phyloP scores from a whole-genome alignment of 495 filamentous ascomycete species.

The Friedmanniomyces endolithicus region DNA sequence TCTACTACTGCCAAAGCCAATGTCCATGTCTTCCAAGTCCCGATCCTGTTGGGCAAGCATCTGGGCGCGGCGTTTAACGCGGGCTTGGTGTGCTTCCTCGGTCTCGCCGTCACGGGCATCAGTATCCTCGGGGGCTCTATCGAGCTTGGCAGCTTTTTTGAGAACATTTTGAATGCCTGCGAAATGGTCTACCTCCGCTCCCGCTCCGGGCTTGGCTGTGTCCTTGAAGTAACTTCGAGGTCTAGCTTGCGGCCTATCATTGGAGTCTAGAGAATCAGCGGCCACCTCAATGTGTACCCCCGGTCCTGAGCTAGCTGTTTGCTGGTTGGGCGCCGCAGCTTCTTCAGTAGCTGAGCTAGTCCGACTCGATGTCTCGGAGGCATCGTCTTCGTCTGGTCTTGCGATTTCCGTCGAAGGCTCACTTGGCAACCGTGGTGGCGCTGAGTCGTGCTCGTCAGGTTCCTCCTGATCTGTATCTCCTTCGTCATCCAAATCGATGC shows the following conservation, averaged over 20 bases:
- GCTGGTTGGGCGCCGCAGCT: not conserved
- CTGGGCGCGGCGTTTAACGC: slow-evolving; percentile 46
- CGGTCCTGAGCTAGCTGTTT: not conserved
- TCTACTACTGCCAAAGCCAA: slow-evolving; percentile 81
- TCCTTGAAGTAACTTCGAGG: slow-evolving; percentile 51
- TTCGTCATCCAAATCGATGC: slow-evolving; percentile 40
- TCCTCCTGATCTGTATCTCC: slow-evolving; percentile 10
- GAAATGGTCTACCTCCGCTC: slow-evolving; percentile 36
- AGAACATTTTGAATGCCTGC: slow-evolving; percentile 70
- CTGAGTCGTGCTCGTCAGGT: not conserved
- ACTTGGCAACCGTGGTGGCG: not conserved
- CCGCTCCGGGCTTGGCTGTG: slow-evolving; percentile 17
- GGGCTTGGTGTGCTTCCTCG: slow-evolving; percentile 38
- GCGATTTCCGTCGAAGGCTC: not conserved
- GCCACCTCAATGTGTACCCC: not conserved
- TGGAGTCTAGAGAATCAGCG: not conserved
- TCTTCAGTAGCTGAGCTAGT: not conserved
- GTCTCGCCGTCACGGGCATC: slow-evolving; percentile 34
- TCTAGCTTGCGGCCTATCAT: slow-evolving; percentile 22
- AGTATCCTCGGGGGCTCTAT: slow-evolving; percentile 37
- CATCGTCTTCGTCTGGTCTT: not conserved
- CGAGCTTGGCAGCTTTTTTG: slow-evolving; percentile 67
- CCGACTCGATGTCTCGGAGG: not conserved
- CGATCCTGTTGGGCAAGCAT: slow-evolving; percentile 66
- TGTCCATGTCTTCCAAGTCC: slow-evolving; percentile 84